Conservation (phyloP, 2,329 filamentous ascomycete species). For the Penicillium sp. region DNA sequence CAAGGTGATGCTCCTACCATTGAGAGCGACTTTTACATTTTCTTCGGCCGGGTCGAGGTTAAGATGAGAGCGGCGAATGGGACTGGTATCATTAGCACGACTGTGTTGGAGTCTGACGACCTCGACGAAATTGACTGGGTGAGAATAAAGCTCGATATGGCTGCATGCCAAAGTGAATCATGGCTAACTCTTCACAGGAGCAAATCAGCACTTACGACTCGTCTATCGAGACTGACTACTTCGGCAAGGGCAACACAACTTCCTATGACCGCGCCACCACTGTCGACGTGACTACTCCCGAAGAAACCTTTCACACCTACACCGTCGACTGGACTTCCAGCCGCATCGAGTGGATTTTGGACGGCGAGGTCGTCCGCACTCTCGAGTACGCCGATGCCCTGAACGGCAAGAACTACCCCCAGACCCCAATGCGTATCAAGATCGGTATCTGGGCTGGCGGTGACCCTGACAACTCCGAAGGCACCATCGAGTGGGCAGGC, state of each 20-base stretch:
- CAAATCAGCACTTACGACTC: slow-evolving; percentile 40
- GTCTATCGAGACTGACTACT: slow-evolving; percentile 81
- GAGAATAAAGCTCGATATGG: slow-evolving; percentile 55
- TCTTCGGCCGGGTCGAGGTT: slow-evolving; percentile 91
- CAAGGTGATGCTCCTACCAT: slow-evolving; percentile 85
- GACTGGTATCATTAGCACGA: slow-evolving; percentile 85
- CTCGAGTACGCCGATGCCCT: slow-evolving; percentile 63
- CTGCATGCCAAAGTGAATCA: not conserved
- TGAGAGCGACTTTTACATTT: slow-evolving; percentile 91
- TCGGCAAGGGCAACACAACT: slow-evolving; percentile 81
- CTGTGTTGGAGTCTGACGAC: slow-evolving; percentile 85
- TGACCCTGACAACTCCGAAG: slow-evolving; percentile 40
- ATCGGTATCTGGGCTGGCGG: slow-evolving; percentile 72
- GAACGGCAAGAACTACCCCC: slow-evolving; percentile 63
- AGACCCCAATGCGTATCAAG: slow-evolving; percentile 73
- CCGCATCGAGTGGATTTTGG: slow-evolving; percentile 65
- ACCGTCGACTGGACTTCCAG: slow-evolving; percentile 67
- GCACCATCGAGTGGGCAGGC: slow-evolving; percentile 69
- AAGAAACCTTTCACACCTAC: slow-evolving; percentile 49
- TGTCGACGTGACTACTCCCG: slow-evolving; percentile 65
- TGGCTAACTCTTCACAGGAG: slow-evolving; percentile 30
- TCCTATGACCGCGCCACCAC: slow-evolving; percentile 84
- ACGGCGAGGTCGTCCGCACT: slow-evolving; percentile 63
- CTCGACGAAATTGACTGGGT: slow-evolving; percentile 98
- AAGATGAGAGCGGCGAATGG: slow-evolving; percentile 84